Evolutionary conservation across 352 stramenopile genomes (phyloP).

Genomic region (Phytophthora fragariae): DNA sequence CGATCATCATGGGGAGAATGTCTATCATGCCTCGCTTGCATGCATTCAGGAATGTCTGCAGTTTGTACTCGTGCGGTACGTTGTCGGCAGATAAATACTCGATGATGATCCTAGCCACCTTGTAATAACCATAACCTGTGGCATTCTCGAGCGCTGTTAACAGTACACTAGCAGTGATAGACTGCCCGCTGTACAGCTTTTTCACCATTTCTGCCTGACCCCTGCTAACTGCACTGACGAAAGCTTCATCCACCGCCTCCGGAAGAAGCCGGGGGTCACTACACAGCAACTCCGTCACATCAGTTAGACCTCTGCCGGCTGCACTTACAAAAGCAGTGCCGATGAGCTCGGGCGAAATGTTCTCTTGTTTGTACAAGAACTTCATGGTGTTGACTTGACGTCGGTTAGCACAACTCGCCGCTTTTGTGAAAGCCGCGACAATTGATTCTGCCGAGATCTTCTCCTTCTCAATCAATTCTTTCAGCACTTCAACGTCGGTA

Average conservation of each 20-base stretch:
- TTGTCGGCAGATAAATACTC: not conserved
- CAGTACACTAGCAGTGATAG: not conserved
- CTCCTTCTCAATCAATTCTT: not conserved
- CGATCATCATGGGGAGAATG: not conserved
- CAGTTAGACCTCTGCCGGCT: too few relatives aligned
- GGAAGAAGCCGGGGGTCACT: not conserved
- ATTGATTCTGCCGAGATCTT: not conserved
- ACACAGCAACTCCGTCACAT: not conserved
- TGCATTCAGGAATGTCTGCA: not conserved
- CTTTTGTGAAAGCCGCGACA: not conserved
- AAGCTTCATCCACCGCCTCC: not conserved
- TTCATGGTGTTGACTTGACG: not conserved
- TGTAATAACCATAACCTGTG: not conserved
- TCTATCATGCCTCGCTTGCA: not conserved
- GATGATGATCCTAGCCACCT: not conserved
- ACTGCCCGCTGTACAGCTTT: not conserved
- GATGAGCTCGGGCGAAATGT: not conserved
- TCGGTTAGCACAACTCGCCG: not conserved
- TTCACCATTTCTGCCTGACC: not conserved
- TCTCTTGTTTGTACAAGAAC: not conserved
- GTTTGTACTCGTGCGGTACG: not conserved
- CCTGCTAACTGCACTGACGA: not conserved
- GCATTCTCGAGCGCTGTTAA: not conserved
- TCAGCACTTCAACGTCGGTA: not conserved
- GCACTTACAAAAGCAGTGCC: not conserved